Evolutionary conservation across 371 early-diverging fungal species (phyloP).

Genomic region (Mucor saturninus): DNA sequence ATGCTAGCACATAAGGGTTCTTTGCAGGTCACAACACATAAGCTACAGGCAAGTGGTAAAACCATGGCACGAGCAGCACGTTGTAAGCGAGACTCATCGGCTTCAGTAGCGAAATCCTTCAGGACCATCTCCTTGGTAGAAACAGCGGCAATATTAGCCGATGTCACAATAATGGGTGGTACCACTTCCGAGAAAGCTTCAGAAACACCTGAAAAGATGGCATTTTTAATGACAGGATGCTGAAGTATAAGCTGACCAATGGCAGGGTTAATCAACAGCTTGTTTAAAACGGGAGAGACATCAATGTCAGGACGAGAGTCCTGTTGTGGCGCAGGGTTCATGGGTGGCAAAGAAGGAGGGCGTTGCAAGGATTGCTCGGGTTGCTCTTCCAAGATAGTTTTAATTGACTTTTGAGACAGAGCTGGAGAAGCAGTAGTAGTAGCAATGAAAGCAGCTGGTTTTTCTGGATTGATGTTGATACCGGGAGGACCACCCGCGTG

Average conservation of each 20-base stretch:
- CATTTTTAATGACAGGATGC: constrained; percentile 84
- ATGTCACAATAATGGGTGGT: constrained; percentile 85
- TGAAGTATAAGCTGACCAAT: constrained; percentile 80
- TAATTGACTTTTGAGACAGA: constrained; percentile 10
- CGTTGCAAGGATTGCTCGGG: not conserved
- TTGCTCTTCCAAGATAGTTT: constrained; percentile 10
- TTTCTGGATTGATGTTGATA: not conserved
- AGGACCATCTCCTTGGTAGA: constrained; percentile 88
- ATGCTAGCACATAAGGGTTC: constrained; percentile 88
- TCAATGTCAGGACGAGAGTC: constrained; percentile 34
- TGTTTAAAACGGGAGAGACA: constrained; percentile 31
- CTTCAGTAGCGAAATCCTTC: constrained; percentile 95
- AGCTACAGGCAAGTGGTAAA: constrained; percentile 75
- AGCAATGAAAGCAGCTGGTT: not conserved
- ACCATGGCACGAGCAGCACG: constrained; percentile 95
- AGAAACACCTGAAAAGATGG: constrained; percentile 67
- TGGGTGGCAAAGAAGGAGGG: constrained; percentile 1
- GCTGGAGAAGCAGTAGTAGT: not conserved
- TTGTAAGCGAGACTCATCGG: constrained; percentile 87
- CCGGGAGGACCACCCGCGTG: constrained; percentile 48
- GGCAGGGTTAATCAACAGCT: constrained; percentile 39
- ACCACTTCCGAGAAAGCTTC: constrained; percentile 53
- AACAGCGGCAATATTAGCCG: constrained; percentile 88
- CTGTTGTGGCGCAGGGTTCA: constrained; percentile 7
- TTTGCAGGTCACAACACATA: constrained; percentile 92